Conservation (phyloP, 164 flowering plant genomes). For the Vitis rotundifolia region DNA sequence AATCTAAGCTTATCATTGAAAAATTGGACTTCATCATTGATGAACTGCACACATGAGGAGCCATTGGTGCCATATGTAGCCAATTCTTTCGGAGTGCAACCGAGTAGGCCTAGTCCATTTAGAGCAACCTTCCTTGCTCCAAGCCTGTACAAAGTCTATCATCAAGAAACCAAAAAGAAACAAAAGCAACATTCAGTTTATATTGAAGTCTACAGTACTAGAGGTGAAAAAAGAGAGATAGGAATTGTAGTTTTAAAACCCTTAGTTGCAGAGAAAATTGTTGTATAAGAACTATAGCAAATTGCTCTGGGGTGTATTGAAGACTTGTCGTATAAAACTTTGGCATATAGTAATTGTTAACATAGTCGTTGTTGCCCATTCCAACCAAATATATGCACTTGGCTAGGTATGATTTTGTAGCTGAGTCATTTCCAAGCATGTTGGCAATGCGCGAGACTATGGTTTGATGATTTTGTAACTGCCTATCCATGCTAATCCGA, state of each 20-base stretch:
- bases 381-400: constrained; percentile 23
- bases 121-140: constrained; percentile 50
- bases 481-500: not conserved
- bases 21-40: constrained; percentile 27
- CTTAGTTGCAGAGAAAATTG: constrained; percentile 15
- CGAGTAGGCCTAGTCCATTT: constrained; percentile 35
- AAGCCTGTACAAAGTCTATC: constrained; percentile 28
- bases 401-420: constrained; percentile 5
- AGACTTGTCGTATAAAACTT: constrained; percentile 11
- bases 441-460: not conserved
- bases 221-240: too few species aligned
- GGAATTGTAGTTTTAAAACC: not conserved
- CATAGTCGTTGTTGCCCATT: constrained; percentile 25
- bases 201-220: too few species aligned
- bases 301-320: constrained; percentile 17
- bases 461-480: constrained; percentile 11
- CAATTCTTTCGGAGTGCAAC: constrained; percentile 39
- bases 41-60: constrained; percentile 17
- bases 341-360: constrained; percentile 28
- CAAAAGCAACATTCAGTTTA: too few species aligned
- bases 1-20: constrained; percentile 36
- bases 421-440: not conserved
- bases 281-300: constrained; percentile 13
- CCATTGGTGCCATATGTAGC: constrained; percentile 21
- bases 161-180: too few species aligned